Base-by-base conservation (phyloP, 2,329 filamentous ascomycete species). In the Colletotrichum navitas region DNA sequence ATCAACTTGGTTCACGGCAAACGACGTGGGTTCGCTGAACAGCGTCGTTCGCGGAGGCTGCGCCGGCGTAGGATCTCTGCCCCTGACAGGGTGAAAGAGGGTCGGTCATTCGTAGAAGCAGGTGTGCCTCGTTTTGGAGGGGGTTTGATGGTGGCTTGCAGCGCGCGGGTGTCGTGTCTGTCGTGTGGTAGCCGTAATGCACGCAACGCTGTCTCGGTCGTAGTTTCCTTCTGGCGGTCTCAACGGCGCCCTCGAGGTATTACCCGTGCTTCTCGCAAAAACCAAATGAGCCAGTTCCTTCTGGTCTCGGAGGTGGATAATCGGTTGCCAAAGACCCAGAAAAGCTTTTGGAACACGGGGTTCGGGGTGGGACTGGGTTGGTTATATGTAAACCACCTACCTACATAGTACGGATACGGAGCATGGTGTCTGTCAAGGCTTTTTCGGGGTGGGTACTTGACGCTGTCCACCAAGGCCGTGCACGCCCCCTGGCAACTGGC, bases 51-150 rank as follows among this genome's bases (percentile, higher is more conserved):
- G 65, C 52, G 52, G 65, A 52, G 41, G 52, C 52, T 63, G 65
- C 52, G 65, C 65, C 68, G 52, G 59, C 52, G 21, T 26, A 71
- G 51, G 45, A 71, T 59, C 65, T 59, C 65, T 65, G 68, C 68
- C 59, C 62, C 65, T 68, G 45, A 58, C 36, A 5, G 32, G n/a
- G 21, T 47, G n/a, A 21, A 47, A 34, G n/a, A 34, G 45, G 51
- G 51, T 66, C 39, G 58, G 65, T 68, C 36, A 61, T 58, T 68
- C 45, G 66, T 58, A 60, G 43, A 59, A 63, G 43, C 55, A 52
- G 45, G 45, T 12, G 21, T 47, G 45, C 10, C 10, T 47, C 16
- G 36, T 32, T 59, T 47, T 59, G 29, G 5, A 54, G 29, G 29
- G 52, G 51, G 47, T 65, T 59, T 68, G 65, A 63, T 49, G 65